A percentile compares a stretch with the other conserved stretches of the same genome.
phyloP scores from a whole-genome alignment of 1,284 basidiomycete genomes.

The Ceratobasidium theobromae region DNA sequence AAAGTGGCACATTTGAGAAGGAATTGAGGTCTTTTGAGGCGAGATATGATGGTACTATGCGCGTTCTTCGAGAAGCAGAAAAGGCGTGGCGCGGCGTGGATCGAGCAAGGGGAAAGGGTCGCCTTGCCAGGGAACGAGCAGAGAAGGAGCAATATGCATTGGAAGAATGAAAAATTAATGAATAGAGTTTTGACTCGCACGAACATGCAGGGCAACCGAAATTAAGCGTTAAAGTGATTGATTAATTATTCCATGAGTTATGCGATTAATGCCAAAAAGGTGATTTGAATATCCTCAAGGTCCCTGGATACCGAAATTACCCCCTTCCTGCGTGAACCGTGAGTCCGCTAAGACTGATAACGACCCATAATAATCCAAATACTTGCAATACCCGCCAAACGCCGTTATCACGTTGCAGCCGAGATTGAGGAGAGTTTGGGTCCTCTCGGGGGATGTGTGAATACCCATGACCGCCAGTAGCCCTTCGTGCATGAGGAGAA shows the following conservation, averaged over 20 bases:
- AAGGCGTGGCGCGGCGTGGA: conserved; percentile 63
- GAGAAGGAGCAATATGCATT: conserved; percentile 38
- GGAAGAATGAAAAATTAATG: not conserved
- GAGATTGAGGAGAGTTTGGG: conserved; percentile 8
- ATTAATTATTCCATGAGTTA: not conserved
- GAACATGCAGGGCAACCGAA: not conserved
- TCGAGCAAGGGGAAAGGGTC: conserved; percentile 63
- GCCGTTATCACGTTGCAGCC: conserved; percentile 32
- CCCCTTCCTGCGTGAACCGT: conserved; percentile 24
- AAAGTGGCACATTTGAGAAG: conserved; percentile 47
- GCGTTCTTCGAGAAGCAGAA: conserved; percentile 52
- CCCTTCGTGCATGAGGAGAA: conserved; percentile 26
- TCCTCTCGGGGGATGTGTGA: conserved; percentile 25
- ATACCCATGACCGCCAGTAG: conserved; percentile 9
- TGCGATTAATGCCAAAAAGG: not conserved
- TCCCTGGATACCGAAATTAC: not conserved
- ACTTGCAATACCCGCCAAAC: conserved; percentile 34
- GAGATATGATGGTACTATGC: conserved; percentile 53
- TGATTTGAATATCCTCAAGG: not conserved
- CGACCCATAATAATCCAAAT: conserved; percentile 34
- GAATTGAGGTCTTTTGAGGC: conserved; percentile 54
- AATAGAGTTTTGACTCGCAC: not conserved
- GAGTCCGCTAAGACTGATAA: conserved; percentile 31
- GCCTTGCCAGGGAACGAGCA: conserved; percentile 56
- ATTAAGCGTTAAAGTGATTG: not conserved